phyloP scores from a whole-genome alignment of 164 flowering plant species.

The Chimonanthus salicifolius region DNA sequence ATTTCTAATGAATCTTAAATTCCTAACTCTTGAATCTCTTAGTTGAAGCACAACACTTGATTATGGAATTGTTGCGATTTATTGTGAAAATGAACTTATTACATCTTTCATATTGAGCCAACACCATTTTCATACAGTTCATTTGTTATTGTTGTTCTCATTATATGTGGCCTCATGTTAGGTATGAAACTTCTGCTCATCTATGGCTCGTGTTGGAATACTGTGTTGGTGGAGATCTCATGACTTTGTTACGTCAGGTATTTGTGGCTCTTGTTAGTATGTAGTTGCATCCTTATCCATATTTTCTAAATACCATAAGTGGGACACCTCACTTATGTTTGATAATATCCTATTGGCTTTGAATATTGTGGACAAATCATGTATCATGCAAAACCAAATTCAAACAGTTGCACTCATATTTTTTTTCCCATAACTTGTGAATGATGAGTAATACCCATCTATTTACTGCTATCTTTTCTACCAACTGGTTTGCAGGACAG shows the following conservation, averaged over 20 bases:
- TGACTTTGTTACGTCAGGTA: constrained; percentile 84
- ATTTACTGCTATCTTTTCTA: background rate
- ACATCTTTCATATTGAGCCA: background rate
- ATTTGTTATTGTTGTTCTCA: background rate
- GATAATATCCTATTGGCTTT: background rate
- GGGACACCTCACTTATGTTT: background rate
- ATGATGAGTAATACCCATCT: too few species aligned
- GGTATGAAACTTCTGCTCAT: constrained; percentile 98
- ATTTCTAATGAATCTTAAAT: too few species aligned
- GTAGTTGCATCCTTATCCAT: background rate
- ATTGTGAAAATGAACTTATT: background rate
- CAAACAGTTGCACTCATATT: too few species aligned
- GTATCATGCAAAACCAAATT: background rate
- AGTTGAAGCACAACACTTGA: too few species aligned
- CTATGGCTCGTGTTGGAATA: constrained; percentile 96
- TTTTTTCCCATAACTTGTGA: too few species aligned
- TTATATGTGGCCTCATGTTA: constrained; percentile 15
- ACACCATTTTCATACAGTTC: background rate
- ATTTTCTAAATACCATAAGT: background rate
- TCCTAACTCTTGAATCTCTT: too few species aligned
- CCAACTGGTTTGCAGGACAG: constrained; percentile 48
- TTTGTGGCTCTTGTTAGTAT: background rate
- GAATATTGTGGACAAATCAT: background rate
- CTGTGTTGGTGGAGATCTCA: constrained; percentile 96
- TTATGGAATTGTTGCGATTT: background rate